phyloP scores from a whole-genome alignment of 2,329 filamentous ascomycete genomes.

The Canariomyces notabilis region DNA sequence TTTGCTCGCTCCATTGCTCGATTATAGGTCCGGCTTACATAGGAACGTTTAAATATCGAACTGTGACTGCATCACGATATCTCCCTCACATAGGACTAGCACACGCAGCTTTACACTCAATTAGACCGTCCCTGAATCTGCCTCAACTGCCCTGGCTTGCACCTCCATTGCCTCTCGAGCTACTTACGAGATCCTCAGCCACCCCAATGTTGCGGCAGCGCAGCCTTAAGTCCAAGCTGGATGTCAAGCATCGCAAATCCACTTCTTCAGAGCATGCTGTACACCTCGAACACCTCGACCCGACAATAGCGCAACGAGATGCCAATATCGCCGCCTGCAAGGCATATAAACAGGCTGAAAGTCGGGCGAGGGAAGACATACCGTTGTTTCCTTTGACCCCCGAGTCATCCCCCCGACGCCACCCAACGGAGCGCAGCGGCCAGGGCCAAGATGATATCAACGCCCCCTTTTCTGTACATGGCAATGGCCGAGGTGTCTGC shows the following conservation, averaged over 20 bases:
- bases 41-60: no score
- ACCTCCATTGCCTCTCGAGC: not conserved
- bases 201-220: constrained; percentile 45
- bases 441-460: constrained; percentile 19
- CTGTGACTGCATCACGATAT: constrained; percentile 6
- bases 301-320: constrained; percentile 48
- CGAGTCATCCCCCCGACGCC: constrained; percentile 18
- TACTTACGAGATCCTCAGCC: no score
- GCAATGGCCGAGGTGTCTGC: constrained; percentile 27
- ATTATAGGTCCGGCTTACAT: no score
- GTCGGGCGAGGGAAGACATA: constrained; percentile 34
- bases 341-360: constrained; percentile 53
- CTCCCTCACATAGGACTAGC: constrained; percentile 18
- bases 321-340: constrained; percentile 58
- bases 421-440: constrained; percentile 9
- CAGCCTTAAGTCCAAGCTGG: constrained; percentile 40
- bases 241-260: constrained; percentile 49
- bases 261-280: constrained; percentile 44
- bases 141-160: not conserved
- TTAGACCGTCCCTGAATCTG: constrained; percentile 5
- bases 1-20: no score
- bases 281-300: constrained; percentile 45
- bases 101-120: constrained; percentile 20
- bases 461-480: constrained; percentile 21
- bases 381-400: constrained; percentile 31